Percentiles rank a stretch among this genome's conserved stretches.
Conservation (phyloP, 768 basidiomycete genomes). For the Megacollybia marginata region DNA sequence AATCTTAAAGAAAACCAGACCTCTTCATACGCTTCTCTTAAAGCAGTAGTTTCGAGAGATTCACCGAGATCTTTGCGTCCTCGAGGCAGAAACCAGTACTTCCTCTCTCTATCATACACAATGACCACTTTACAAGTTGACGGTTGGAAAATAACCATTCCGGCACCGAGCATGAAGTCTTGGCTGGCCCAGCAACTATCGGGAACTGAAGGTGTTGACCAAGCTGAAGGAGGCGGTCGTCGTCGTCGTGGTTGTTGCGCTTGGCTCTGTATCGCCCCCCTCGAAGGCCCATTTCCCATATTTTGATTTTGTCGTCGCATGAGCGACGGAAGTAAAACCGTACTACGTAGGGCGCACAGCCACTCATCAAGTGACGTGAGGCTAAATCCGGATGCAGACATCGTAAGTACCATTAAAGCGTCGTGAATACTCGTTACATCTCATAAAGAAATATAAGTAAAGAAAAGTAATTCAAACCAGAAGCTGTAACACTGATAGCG, state of each 20-base stretch:
- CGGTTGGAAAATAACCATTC: constrained; percentile 60
- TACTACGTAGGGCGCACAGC: no score
- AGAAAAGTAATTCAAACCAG: no score
- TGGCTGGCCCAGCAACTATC: constrained; percentile 37
- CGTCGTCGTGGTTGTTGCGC: neutral
- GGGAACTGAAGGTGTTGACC: constrained; percentile 34
- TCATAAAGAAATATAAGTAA: no score
- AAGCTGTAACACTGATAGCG: neutral
- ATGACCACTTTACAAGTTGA: constrained; percentile 46
- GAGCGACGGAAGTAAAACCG: no score
- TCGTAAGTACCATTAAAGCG: no score
- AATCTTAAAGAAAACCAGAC: constrained; percentile 20
- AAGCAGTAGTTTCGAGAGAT: constrained; percentile 47
- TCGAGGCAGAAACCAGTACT: constrained; percentile 53
- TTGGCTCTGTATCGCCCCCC: neutral
- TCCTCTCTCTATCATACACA: constrained; percentile 25
- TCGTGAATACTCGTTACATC: no score
- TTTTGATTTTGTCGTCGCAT: no score
- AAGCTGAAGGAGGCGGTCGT: constrained; percentile 20
- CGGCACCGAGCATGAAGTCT: constrained; percentile 54
- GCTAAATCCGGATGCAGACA: no score
- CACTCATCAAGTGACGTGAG: no score
- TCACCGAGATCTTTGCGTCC: constrained; percentile 66
- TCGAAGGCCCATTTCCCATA: no score
- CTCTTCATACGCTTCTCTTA: constrained; percentile 66